A percentile compares a stretch with the other conserved stretches of the same genome.
These are phyloP conservation scores for Plenodomus biglobosus DNA, from an alignment of 2,329 filamentous ascomycete species.

Conservation along the genomic window DNA sequence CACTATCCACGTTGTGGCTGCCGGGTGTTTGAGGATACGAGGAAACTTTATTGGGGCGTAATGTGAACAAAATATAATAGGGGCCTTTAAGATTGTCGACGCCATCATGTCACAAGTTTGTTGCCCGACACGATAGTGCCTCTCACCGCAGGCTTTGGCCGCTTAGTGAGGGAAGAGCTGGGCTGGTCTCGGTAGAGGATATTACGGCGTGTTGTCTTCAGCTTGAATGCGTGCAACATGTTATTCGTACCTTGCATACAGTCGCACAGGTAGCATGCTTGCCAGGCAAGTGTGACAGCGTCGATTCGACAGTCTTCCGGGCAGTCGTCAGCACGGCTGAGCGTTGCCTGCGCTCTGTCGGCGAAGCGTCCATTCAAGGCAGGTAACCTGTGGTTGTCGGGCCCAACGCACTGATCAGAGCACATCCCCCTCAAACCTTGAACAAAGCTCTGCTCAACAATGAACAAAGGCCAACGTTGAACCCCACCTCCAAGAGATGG, in stretches of 20 bases:
- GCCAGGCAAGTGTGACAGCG: not conserved
- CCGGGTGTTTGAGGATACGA: conserved; percentile 6
- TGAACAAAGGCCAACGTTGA: not conserved
- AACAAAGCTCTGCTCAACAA: not conserved
- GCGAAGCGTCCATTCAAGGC: not conserved
- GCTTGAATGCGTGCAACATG: not conserved
- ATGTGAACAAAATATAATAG: not conserved
- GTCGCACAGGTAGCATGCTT: not conserved
- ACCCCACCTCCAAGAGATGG: not conserved
- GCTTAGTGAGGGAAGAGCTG: no score
- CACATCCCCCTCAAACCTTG: not conserved
- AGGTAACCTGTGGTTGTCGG: not conserved
- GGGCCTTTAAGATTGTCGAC: not conserved
- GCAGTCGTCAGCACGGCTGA: not conserved
- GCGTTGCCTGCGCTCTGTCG: not conserved
- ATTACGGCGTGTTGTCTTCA: not conserved
- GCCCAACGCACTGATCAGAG: no score
- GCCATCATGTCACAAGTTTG: no score
- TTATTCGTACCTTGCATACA: not conserved
- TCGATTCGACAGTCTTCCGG: not conserved
- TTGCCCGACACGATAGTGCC: not conserved
- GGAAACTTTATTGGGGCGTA: not conserved
- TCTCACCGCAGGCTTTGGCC: not conserved
- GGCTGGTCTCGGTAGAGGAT: no score
- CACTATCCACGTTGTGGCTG: conserved; percentile 2